Base-by-base conservation (phyloP, 129 eudicot genomes). In the Flaveria brownii region DNA sequence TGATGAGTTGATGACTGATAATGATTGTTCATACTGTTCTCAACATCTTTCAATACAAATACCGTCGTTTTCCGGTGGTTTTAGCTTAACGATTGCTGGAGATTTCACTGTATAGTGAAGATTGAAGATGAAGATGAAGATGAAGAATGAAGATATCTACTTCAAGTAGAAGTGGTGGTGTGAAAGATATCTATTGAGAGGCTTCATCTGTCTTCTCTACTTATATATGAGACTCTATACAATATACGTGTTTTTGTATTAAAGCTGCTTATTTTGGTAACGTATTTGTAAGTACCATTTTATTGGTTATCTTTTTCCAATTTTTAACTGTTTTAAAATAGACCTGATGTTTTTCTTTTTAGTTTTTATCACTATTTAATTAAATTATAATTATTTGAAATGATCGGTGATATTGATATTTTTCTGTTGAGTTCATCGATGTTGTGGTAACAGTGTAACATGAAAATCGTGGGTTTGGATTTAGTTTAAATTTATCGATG, bases 1-100 rank as follows among this genome's bases (percentile, higher is more conserved):
- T 93, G 93, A 77, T 77, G 82, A 72, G 54, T 3, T 47, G 54
- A 13, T 49, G 54, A 49, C 16, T 68, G 77, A 49, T 18, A 47
- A 47, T 54, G 69, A 45, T n/a, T 61, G 43, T 52, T 91, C 97
- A 91, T 87, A 43, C 62, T 84, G 80, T 72, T 76, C 46, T 82
- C 50, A 80, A 71, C 86, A 84, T 82, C 69, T 66, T 86, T 57
- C 74, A 5, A 36, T 51, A 15, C 1, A 50, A 43, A 15, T 20
- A 14, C 69, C 28, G 63, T 26, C 57, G 63, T 36, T 65, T 46
- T 77, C 59, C 72, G 75, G 82, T 50, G 15, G 16, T 18, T 0
- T 25, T 45, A 23, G 65, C 4, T 45, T 13, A 9, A 1, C 9
- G 22, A 16, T 66, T 14, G 76, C 71, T 70, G 86, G 82, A 6